Percentiles rank a stretch among this genome's conserved stretches.
These are phyloP conservation scores for Zoysia japonica DNA, from an alignment of 176 grass and related monocot species.

Conservation along the genomic window DNA sequence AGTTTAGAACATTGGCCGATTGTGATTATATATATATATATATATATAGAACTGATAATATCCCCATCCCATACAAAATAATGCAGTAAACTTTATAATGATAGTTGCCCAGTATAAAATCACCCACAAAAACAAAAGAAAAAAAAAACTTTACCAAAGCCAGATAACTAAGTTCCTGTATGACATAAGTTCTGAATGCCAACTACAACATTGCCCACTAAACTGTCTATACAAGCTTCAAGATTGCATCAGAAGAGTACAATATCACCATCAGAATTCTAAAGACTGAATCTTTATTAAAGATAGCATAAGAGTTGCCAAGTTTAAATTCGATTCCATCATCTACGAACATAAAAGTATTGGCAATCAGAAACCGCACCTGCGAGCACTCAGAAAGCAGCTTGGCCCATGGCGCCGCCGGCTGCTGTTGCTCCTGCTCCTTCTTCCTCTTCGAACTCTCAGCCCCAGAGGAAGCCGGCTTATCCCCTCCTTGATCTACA, in stretches of 20 bases:
- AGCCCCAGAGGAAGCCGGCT: background rate
- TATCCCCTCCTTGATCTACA: constrained; percentile 71
- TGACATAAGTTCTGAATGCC: background rate
- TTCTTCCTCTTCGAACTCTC: constrained; percentile 49
- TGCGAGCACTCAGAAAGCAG: constrained; percentile 85
- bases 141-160: too few relatives aligned
- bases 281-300: constrained; percentile 31
- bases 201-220: background rate
- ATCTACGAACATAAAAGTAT: background rate
- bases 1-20: too few relatives aligned
- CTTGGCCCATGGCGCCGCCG: constrained; percentile 72
- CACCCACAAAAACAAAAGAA: too few relatives aligned
- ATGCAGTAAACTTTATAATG: too few relatives aligned
- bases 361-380: constrained; percentile 26
- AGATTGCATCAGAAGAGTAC: background rate
- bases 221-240: constrained; percentile 13
- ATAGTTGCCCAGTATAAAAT: too few relatives aligned
- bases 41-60: too few relatives aligned
- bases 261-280: background rate
- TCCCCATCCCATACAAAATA: too few relatives aligned
- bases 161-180: too few relatives aligned
- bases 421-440: constrained; percentile 44
- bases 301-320: constrained; percentile 23
- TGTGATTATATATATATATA: too few relatives aligned
- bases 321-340: constrained; percentile 5